phyloP scores from a whole-genome alignment of 352 stramenopile genomes.

The Aphanomyces euteiches region DNA sequence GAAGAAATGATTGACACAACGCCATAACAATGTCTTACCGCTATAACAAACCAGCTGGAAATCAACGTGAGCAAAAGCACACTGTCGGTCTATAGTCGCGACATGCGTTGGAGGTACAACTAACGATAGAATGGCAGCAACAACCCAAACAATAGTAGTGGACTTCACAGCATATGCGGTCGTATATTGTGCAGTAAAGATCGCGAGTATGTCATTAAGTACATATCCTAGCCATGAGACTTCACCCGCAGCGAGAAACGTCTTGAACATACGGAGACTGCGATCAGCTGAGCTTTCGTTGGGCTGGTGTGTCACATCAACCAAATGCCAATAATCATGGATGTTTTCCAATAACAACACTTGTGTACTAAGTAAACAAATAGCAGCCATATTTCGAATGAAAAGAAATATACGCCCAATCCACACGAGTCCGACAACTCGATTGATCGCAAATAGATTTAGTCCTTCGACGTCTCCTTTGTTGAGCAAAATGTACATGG shows the following conservation, averaged over 20 bases:
- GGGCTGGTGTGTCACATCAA: not conserved
- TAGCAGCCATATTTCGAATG: too few species aligned
- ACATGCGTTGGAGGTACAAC: not conserved
- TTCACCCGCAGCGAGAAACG: slow-evolving; percentile 12
- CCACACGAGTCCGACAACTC: slow-evolving; percentile 19
- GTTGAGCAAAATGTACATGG: too few species aligned
- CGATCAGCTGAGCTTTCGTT: not conserved
- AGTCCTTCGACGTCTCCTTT: not conserved
- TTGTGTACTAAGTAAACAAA: slow-evolving; percentile 14
- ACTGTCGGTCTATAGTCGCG: not conserved
- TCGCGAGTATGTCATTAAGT: slow-evolving; percentile 11
- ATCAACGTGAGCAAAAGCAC: slow-evolving; percentile 6
- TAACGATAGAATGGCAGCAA: not conserved
- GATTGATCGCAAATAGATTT: slow-evolving; percentile 21
- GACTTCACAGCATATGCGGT: not conserved
- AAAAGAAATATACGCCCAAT: slow-evolving; percentile 11
- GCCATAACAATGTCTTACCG: not conserved
- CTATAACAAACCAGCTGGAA: slow-evolving; percentile 19
- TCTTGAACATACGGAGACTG: not conserved
- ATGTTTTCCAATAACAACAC: not conserved
- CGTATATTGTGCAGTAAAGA: slow-evolving; percentile 14
- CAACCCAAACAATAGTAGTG: slow-evolving; percentile 3
- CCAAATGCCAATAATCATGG: not conserved
- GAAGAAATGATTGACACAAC: not conserved
- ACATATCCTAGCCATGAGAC: slow-evolving; percentile 1